Evolutionary conservation across 768 basidiomycete genomes (phyloP), one percentile per base, ranked within the genome.

Genomic region (Panaeolus papilionaceus): DNA sequence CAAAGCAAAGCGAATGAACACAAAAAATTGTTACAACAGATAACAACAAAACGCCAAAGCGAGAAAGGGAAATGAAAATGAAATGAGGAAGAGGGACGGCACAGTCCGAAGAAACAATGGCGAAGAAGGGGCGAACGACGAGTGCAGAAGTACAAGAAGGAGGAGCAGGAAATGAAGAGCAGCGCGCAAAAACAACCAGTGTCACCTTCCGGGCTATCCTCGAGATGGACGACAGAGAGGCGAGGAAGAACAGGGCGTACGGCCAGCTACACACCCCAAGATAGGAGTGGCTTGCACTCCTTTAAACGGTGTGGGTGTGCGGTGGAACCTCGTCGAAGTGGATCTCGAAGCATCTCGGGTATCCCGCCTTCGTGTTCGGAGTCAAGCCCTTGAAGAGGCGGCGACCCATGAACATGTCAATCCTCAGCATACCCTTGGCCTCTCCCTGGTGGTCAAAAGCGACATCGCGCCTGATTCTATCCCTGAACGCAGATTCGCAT

Each of bases 311-410:
- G 9, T 49, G 47, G 47, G 47, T 26, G 9, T 62, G 47, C 70
- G 64, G 71, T 33, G 62, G 72, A 9, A 63, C 66, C 10, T 72
- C 71, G 61, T 73, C 73, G 61, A 74, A 72, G 9, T 71, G 65
- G 33, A 74, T 39, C 51, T 74, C 69, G 33, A 64, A 73, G 23
- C 67, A 66, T 51, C 63, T 51, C 23, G 69, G 67, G 16, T 64
- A 51, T 38, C 66, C 66, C 2, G 66, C 66, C 38, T 68, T 63
- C n/a, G 72, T 58, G n/a, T 58, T 58, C 16, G 65, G 65, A 42
- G 80, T 79, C 68, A 90, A 71, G 38, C 86, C 87, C 61, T 81
- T 81, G 74, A 89, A 90, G 64, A 88, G 73, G 33, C 86, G 84
- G 64, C 75, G 83, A 9, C 86, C 85, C 26, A 79, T 73, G 65